These are phyloP conservation scores for Silene latifolia DNA, from an alignment of 148 eudicot genomes.

Conservation along the genomic window DNA sequence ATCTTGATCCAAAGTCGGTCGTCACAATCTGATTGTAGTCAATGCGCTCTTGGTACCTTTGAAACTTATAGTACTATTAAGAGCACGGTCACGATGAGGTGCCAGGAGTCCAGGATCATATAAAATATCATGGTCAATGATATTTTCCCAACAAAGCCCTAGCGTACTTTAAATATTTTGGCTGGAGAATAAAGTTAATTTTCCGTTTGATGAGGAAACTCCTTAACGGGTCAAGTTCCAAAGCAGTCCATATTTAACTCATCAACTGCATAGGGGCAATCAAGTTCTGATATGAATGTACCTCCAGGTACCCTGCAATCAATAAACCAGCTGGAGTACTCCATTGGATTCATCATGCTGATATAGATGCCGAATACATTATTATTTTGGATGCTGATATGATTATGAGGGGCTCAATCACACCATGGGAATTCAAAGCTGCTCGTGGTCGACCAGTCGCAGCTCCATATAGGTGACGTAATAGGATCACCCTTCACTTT, in stretches of 20 bases:
- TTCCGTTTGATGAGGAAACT: too few relatives aligned
- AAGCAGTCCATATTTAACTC: too few relatives aligned
- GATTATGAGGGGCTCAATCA: slow-evolving; percentile 94
- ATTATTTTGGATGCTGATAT: slow-evolving; percentile 93
- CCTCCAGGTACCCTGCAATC: slow-evolving; percentile 92
- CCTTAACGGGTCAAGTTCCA: too few relatives aligned
- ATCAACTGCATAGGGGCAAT: neutral
- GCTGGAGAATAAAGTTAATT: neutral
- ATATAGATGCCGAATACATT: slow-evolving; percentile 77
- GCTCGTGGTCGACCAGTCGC: slow-evolving; percentile 84
- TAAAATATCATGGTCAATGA: too few relatives aligned
- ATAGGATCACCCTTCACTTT: slow-evolving; percentile 5
- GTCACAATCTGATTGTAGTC: too few relatives aligned
- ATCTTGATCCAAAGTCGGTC: too few relatives aligned
- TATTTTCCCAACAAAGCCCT: too few relatives aligned
- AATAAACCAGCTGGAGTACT: slow-evolving; percentile 93
- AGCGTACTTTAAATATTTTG: neutral
- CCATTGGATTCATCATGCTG: slow-evolving; percentile 90
- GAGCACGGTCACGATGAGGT: too few relatives aligned
- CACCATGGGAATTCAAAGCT: slow-evolving; percentile 94
- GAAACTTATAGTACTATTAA: too few relatives aligned
- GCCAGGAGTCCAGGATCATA: too few relatives aligned
- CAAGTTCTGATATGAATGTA: neutral
- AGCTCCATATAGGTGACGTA: slow-evolving; percentile 80
- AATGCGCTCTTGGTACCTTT: too few relatives aligned